Conservation (phyloP, 768 basidiomycete genomes). For the Chalciporus sphaerocephalus region DNA sequence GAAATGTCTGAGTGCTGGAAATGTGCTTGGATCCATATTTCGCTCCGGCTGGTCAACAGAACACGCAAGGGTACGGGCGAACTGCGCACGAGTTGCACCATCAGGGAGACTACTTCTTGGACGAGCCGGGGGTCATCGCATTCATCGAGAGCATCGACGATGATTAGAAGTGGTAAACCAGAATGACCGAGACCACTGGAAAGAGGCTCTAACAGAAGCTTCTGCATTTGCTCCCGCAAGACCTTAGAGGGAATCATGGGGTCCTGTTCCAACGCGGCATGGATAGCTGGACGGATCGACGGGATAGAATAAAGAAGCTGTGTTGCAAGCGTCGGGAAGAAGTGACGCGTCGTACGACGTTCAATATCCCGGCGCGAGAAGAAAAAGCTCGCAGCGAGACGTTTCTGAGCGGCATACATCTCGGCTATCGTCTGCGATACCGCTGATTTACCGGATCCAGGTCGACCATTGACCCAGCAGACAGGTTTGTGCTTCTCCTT, state of each 20-base stretch:
- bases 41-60: constrained; percentile 21
- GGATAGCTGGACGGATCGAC: constrained; percentile 9
- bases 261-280: constrained; percentile 17
- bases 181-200: constrained; percentile 1
- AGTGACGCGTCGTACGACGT: constrained; percentile 16
- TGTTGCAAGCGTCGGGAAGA: constrained; percentile 30
- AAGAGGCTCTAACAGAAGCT: constrained; percentile 21
- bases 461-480: constrained; percentile 20
- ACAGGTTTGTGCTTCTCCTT: neutral
- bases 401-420: constrained; percentile 8
- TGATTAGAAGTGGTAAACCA: constrained; percentile 12
- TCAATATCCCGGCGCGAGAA: constrained; percentile 24
- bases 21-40: constrained; percentile 14
- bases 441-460: constrained; percentile 19
- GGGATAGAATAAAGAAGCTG: constrained; percentile 24
- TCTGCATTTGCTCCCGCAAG: constrained; percentile 23
- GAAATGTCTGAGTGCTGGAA: constrained; percentile 15
- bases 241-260: constrained; percentile 17
- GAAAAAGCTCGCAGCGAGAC: constrained; percentile 33
- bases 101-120: constrained; percentile 18
- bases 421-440: constrained; percentile 29
- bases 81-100: constrained; percentile 12
- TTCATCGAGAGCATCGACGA: constrained; percentile 21
- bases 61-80: constrained; percentile 19
- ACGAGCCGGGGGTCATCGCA: constrained; percentile 24